phyloP scores from a whole-genome alignment of 257 asterid species.

The Solanum raphanifolium region DNA sequence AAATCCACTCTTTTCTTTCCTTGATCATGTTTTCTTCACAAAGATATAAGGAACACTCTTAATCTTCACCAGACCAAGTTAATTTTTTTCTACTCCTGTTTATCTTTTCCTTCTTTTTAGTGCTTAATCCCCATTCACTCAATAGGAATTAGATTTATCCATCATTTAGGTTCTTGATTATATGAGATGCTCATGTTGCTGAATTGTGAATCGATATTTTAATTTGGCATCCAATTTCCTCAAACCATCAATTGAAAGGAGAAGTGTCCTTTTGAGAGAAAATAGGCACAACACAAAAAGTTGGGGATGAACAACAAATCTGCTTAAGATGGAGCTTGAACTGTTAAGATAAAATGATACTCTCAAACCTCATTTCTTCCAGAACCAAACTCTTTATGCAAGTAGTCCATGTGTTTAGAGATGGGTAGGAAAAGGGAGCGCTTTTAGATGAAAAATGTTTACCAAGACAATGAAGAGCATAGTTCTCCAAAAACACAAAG shows the following conservation, averaged over 20 bases:
- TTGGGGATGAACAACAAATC: not conserved
- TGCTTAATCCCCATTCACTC: not conserved
- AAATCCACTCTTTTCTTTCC: not conserved
- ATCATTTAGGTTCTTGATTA: not conserved
- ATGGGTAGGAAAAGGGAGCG: not conserved
- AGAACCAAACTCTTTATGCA: not conserved
- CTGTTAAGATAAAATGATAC: not conserved
- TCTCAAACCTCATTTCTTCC: not conserved
- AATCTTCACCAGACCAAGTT: not conserved
- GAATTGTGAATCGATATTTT: not conserved
- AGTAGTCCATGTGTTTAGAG: not conserved
- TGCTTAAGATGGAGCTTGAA: not conserved
- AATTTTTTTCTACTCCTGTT: not conserved
- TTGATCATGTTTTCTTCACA: not conserved
- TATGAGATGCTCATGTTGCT: not conserved
- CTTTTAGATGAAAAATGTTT: not conserved
- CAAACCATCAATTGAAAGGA: not conserved
- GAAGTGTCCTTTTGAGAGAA: not conserved
- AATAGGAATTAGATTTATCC: not conserved
- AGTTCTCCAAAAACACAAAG: not conserved
- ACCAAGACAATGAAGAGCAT: not conserved
- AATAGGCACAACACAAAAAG: not conserved
- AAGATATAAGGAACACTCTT: not conserved
- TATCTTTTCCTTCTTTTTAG: not conserved
- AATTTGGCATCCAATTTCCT: not conserved